Percentiles rank a stretch among this genome's conserved stretches.
These are phyloP conservation scores for Auriscalpium microsporum DNA, from an alignment of 768 basidiomycete species.

Conservation along the genomic window DNA sequence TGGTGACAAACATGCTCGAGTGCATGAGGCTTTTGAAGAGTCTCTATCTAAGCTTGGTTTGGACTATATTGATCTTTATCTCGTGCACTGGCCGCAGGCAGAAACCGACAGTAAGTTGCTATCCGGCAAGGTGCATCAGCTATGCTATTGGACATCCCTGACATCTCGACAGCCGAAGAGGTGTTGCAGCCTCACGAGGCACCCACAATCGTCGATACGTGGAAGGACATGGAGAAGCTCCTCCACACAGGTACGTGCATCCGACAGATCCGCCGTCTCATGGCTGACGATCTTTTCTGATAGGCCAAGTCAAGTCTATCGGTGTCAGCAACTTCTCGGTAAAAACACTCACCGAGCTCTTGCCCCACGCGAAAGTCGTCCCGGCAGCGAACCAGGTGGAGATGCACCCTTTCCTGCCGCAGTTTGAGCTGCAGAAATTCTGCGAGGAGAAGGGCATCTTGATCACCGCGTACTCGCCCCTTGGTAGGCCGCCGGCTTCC, in stretches of 20 bases:
- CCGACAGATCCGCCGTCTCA: not conserved
- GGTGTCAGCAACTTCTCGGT: constrained; percentile 38
- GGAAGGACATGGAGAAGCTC: constrained; percentile 29
- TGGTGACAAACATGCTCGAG: constrained; percentile 19
- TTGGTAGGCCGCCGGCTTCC: constrained; percentile 17
- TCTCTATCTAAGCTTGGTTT: constrained; percentile 22
- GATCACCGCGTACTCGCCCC: constrained; percentile 58
- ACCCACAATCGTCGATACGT: constrained; percentile 30
- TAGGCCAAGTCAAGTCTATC: constrained; percentile 26
- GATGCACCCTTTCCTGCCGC: constrained; percentile 63
- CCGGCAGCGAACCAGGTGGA: constrained; percentile 66
- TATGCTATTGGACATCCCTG: not conserved
- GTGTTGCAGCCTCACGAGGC: constrained; percentile 41
- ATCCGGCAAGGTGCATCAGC: not conserved
- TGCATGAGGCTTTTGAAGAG: constrained; percentile 22
- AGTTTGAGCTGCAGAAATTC: constrained; percentile 46
- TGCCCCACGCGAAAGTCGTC: constrained; percentile 40
- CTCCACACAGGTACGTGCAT: constrained; percentile 19
- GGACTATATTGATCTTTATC: constrained; percentile 31
- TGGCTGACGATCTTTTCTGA: not conserved
- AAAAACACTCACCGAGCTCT: constrained; percentile 27
- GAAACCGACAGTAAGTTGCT: not conserved
- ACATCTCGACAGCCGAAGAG: constrained; percentile 3
- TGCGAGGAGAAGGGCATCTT: constrained; percentile 51
- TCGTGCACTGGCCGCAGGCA: constrained; percentile 31